These are phyloP conservation scores for Pyracantha coccinea DNA, from an alignment of 331 rosid species.

Conservation along the genomic window DNA sequence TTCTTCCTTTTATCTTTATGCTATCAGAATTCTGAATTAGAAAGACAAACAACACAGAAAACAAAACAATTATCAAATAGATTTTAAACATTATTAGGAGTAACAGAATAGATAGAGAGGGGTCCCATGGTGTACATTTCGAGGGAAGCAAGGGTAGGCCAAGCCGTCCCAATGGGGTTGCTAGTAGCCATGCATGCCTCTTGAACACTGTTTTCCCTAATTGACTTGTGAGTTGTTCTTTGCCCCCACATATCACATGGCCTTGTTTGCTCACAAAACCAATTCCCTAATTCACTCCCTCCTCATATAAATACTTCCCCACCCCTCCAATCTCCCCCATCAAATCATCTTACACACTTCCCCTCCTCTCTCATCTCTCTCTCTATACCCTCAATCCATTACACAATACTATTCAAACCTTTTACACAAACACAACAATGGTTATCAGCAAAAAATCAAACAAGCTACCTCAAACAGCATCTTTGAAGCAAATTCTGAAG, in stretches of 20 bases:
- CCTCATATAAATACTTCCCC: conserved; percentile 42
- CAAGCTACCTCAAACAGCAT: conserved; percentile 52
- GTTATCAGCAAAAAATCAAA: conserved; percentile 40
- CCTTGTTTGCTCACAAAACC: conserved; percentile 24
- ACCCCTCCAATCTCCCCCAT: conserved; percentile 4
- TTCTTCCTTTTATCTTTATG: background rate
- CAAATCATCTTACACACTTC: conserved; percentile 7
- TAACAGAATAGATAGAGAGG: conserved; percentile 1
- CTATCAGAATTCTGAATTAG: no score
- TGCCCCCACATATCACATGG: conserved; percentile 73
- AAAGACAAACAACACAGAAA: background rate
- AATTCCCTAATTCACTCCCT: conserved; percentile 5
- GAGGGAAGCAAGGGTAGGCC: conserved; percentile 18
- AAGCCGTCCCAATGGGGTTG: conserved; percentile 7
- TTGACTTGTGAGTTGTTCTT: conserved; percentile 24
- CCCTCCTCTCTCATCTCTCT: conserved; percentile 1
- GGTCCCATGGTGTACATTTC: conserved; percentile 6
- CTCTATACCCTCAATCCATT: background rate
- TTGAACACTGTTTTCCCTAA: conserved; percentile 15
- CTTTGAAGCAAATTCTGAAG: conserved; percentile 55
- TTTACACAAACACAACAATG: conserved; percentile 24
- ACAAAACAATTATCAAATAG: no score
- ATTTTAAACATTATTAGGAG: background rate
- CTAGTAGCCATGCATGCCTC: conserved; percentile 6
- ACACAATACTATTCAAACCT: background rate